Percentiles rank a stretch among this genome's conserved stretches.
Evolutionary conservation across 306 rosid genomes (phyloP).

Genomic region (Dicorynia guianensis): DNA sequence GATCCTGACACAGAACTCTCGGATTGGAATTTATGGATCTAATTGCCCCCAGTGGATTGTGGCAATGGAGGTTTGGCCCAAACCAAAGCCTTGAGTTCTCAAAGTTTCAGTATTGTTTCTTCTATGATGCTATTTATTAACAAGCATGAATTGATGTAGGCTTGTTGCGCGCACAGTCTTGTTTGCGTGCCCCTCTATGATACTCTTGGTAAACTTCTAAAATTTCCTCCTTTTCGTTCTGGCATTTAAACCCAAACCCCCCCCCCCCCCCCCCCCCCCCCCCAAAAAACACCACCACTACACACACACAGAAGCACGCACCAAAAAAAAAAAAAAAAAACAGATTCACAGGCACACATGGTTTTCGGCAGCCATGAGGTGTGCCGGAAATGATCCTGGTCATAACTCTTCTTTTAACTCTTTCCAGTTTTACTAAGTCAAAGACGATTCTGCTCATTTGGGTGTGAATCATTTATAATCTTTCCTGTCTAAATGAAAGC

Average conservation of each 20-base stretch:
- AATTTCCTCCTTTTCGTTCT: not conserved
- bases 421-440: not conserved
- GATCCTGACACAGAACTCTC: constrained; percentile 62
- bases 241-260: not conserved
- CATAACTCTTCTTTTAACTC: not conserved
- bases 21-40: constrained; percentile 84
- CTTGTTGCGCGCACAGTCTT: constrained; percentile 78
- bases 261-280: not conserved
- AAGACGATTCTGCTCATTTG: not conserved
- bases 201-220: constrained; percentile 71
- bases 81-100: constrained; percentile 7
- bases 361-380: not conserved
- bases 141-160: constrained; percentile 57
- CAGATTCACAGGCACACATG: no score
- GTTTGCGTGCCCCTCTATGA: constrained; percentile 96
- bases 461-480: not conserved
- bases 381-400: no score
- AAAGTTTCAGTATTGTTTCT: not conserved
- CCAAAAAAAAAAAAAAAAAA: no score
- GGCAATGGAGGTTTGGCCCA: constrained; percentile 82
- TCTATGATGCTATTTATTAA: constrained; percentile 11
- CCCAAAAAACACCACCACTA: no score
- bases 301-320: no score
- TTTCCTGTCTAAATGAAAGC: not conserved
- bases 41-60: constrained; percentile 92